Evolutionary conservation across 805 yeast genomes (phyloP).

Genomic region (Hanseniaspora clermontiae): DNA sequence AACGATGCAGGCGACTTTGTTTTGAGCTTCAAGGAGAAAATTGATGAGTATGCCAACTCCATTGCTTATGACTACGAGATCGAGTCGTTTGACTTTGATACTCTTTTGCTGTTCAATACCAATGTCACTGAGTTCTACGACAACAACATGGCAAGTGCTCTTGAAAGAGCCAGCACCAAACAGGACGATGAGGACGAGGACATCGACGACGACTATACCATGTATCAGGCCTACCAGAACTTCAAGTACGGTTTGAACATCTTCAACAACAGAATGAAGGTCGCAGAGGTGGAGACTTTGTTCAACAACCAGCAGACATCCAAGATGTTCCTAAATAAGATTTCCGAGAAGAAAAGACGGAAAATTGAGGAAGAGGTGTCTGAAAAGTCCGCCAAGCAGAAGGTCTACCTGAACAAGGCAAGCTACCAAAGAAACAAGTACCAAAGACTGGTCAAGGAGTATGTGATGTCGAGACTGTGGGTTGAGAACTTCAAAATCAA

Average conservation of each 20-base stretch:
- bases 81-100: constrained; percentile 22
- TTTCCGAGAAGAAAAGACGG: constrained; percentile 40
- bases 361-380: constrained; percentile 32
- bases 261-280: constrained; percentile 40
- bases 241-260: constrained; percentile 22
- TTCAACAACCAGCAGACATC: constrained; percentile 62
- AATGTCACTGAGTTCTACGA: constrained; percentile 8
- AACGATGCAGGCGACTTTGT: constrained; percentile 5
- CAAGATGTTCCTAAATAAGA: constrained; percentile 58
- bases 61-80: constrained; percentile 19
- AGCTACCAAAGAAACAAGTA: constrained; percentile 20
- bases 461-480: constrained; percentile 25
- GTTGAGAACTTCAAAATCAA: constrained; percentile 11
- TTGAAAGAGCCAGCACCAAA: background rate
- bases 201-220: constrained; percentile 16
- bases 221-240: constrained; percentile 18
- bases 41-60: constrained; percentile 22
- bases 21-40: constrained; percentile 23
- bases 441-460: constrained; percentile 22
- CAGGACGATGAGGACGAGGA: constrained; percentile 6
- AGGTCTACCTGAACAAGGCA: constrained; percentile 22
- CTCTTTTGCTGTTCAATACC: constrained; percentile 18
- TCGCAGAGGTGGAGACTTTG: constrained; percentile 48
- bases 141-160: background rate
- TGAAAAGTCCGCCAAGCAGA: constrained; percentile 29